Conservation (phyloP, 257 asterid species). For the Plectranthus barbatus region DNA sequence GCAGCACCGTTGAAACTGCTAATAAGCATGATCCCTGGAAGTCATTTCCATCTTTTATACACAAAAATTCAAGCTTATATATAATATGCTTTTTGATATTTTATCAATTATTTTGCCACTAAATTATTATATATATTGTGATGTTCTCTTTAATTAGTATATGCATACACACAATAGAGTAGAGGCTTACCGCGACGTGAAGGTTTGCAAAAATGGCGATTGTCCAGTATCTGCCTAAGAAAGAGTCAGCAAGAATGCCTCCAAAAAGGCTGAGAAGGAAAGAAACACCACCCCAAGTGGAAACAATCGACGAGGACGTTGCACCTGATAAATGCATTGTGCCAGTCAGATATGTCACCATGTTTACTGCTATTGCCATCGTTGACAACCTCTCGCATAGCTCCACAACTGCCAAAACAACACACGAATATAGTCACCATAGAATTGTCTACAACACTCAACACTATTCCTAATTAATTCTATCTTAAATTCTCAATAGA, state of each 20-base stretch:
- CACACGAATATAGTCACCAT: too few species aligned
- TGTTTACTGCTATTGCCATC: constrained; percentile 14
- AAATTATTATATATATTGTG: too few species aligned
- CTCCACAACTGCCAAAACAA: constrained; percentile 10
- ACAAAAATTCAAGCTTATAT: too few species aligned
- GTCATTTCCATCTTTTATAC: too few species aligned
- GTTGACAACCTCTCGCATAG: constrained; percentile 13
- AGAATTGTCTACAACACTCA: too few species aligned
- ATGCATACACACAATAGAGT: too few species aligned
- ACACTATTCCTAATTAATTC: too few species aligned
- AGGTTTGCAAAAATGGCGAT: constrained; percentile 9
- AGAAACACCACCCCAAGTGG: constrained; percentile 18
- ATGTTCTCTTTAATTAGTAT: too few species aligned
- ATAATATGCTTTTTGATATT: too few species aligned
- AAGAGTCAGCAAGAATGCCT: constrained; percentile 21
- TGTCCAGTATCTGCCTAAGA: constrained; percentile 21
- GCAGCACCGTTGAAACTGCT: constrained; percentile 15
- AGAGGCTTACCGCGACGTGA: constrained; percentile 5
- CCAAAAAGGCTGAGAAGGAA: constrained; percentile 18
- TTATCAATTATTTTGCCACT: too few species aligned
- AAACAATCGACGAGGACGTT: constrained; percentile 11
- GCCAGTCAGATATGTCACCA: constrained; percentile 17
- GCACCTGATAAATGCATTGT: constrained; percentile 18
- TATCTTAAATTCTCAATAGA: too few species aligned
- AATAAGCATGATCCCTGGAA: constrained; percentile 19